Conservation (phyloP, 2,329 filamentous ascomycete genomes). For the Microdochium bolleyi region DNA sequence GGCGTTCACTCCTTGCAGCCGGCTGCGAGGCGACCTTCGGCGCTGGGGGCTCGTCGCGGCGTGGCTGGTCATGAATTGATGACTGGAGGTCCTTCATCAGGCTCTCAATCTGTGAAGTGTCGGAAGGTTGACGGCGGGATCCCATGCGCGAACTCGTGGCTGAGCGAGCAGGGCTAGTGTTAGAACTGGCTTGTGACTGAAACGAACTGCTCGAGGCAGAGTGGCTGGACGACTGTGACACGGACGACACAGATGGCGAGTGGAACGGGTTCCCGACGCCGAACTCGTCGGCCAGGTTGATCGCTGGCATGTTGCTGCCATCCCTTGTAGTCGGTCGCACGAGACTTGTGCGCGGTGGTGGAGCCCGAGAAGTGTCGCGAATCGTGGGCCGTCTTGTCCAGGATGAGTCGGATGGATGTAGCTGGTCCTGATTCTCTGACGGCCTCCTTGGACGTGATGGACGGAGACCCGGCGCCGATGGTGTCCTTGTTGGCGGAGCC, state of each 20-base stretch:
- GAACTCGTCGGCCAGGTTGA: slow-evolving; percentile 53
- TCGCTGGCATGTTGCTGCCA: slow-evolving; percentile 27
- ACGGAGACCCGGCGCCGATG: slow-evolving; percentile 38
- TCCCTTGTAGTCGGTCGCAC: slow-evolving; percentile 31
- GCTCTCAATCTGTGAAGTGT: slow-evolving; percentile 24
- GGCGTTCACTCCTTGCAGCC: slow-evolving; percentile 16
- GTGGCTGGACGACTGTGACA: slow-evolving; percentile 57
- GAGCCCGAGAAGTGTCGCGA: slow-evolving; percentile 41
- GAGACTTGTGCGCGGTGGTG: slow-evolving; percentile 43
- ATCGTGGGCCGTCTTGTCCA: slow-evolving; percentile 13
- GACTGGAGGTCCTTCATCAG: slow-evolving; percentile 49
- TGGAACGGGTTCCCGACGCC: slow-evolving; percentile 58
- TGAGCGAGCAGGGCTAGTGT: slow-evolving; percentile 47
- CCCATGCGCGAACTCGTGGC: slow-evolving; percentile 7
- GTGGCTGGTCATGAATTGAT: slow-evolving; percentile 34
- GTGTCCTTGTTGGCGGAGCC: slow-evolving; percentile 30
- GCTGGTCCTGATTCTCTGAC: slow-evolving; percentile 12
- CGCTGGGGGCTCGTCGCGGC: slow-evolving; percentile 16
- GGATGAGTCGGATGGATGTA: background rate
- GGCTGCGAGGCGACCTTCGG: slow-evolving; percentile 13
- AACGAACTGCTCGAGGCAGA: slow-evolving; percentile 47
- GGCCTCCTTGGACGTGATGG: slow-evolving; percentile 25
- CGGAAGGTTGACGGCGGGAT: slow-evolving; percentile 29
- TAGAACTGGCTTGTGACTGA: slow-evolving; percentile 49
- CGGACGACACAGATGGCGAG: slow-evolving; percentile 53